Base-by-base conservation (phyloP, 257 asterid species). In the Nyctanthes arbortristis region DNA sequence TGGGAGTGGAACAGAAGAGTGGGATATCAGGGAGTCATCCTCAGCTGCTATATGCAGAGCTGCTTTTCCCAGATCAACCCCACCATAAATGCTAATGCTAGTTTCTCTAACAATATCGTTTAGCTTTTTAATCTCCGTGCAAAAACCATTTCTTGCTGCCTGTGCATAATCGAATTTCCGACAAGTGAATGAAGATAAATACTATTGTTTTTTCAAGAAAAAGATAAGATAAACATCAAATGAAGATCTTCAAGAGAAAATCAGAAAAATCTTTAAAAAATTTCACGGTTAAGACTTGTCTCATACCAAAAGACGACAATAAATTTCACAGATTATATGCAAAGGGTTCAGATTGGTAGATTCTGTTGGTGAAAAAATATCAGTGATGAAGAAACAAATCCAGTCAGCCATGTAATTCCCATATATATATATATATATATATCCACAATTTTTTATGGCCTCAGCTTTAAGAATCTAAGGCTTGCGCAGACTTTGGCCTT, bases 1-100 rank as follows among this genome's bases (percentile, higher is more conserved):
- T 10, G 96, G 96, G 30, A 90, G 93, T 1, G 96, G 91, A 73
- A 90, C 96, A 61, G 96, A 90, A 54, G 96, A 90, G 76, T 90
- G 96, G 3, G 96, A 88, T 54, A 90, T 47, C 12, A 90, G 85
- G 67, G 96, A 88, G 70, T 90, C 96, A 70, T 90, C 93, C 74
- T 90, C 96, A 32, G 96, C 93, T 31, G 95, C 96, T 73, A 90
- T 81, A 63, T 88, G 76, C 69, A 90, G 95, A 64, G 96, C 96
- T 49, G 82, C 71, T 81, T 84, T 74, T 32, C 87, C 91, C 76
- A 90, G 73, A 73, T 90, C 88, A 68, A 88, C 87, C 63, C 79
- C 84, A 73, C 79, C 70, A 69, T 81, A 85, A 66, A 82, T 77
- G 55, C 85, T 78, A 76, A 88, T 90, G 85, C 95, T 88, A 2